Percentiles rank a stretch among this genome's conserved stretches.
Conservation (phyloP, 352 stramenopile species). For the Pythium folliculosum region DNA sequence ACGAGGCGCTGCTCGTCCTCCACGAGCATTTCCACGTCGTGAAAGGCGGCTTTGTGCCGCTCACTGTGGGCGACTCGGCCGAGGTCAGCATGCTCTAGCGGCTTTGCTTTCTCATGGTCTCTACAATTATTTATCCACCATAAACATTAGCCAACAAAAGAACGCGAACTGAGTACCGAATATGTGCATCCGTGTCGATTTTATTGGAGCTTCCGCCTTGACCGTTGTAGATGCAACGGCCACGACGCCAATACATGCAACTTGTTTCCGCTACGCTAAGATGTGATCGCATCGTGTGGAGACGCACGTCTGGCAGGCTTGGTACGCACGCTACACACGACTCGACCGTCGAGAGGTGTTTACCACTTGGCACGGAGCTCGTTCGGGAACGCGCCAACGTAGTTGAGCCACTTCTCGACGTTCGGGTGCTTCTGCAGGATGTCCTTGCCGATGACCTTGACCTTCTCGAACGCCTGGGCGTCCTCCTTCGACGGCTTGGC, state of each 20-base stretch:
- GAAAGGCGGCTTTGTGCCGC: slow-evolving; percentile 43
- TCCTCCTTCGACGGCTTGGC: slow-evolving; percentile 75
- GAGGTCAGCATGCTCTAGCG: background rate
- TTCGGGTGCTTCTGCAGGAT: slow-evolving; percentile 74
- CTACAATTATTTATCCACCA: slow-evolving; percentile 18
- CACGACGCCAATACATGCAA: slow-evolving; percentile 6
- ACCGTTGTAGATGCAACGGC: too few relatives aligned
- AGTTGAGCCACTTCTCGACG: slow-evolving; percentile 75
- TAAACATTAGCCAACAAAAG: too few relatives aligned
- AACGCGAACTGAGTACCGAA: too few relatives aligned
- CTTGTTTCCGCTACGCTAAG: slow-evolving; percentile 7
- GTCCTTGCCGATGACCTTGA: slow-evolving; percentile 81
- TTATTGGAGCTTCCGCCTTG: too few relatives aligned
- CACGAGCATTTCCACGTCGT: slow-evolving; percentile 45
- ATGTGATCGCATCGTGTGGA: background rate
- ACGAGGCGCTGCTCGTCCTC: slow-evolving; percentile 47
- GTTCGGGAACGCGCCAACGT: slow-evolving; percentile 73
- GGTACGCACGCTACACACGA: too few relatives aligned
- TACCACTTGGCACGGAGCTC: slow-evolving; percentile 81
- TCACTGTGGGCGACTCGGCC: slow-evolving; percentile 21
- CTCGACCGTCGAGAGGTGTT: background rate
- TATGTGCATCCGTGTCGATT: too few relatives aligned
- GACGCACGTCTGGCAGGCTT: too few relatives aligned
- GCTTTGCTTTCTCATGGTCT: background rate
- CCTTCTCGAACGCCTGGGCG: slow-evolving; percentile 57